Evolutionary conservation across 2,329 filamentous ascomycete genomes (phyloP).

Genomic region (Trichoderma atrobrunneum): DNA sequence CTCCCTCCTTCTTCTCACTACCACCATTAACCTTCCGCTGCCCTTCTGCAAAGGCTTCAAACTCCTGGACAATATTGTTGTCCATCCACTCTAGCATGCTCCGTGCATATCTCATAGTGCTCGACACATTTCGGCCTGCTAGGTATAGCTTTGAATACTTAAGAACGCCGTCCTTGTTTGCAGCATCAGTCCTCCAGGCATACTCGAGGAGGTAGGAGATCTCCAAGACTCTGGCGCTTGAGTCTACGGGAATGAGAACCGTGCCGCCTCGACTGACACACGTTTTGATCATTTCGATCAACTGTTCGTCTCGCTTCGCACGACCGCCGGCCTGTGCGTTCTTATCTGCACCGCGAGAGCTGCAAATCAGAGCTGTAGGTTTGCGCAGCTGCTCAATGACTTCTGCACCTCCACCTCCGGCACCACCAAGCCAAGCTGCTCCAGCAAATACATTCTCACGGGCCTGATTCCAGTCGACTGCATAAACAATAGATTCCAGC

Average conservation of each 20-base stretch:
- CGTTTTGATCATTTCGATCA: slow-evolving; percentile 77
- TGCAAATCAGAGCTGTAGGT: slow-evolving; percentile 91
- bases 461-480: slow-evolving; percentile 98
- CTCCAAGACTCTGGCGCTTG: slow-evolving; percentile 90
- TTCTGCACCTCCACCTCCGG: slow-evolving; percentile 75
- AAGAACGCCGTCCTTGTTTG: slow-evolving; percentile 50
- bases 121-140: slow-evolving; percentile 80
- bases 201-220: slow-evolving; percentile 90
- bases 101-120: slow-evolving; percentile 84
- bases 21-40: slow-evolving; percentile 46
- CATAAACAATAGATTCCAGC: slow-evolving; percentile 94
- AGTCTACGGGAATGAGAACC: slow-evolving; percentile 90
- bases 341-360: slow-evolving; percentile 74
- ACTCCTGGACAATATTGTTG: slow-evolving; percentile 87
- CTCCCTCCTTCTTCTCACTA: slow-evolving; percentile 54
- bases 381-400: slow-evolving; percentile 92
- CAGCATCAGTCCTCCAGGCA: slow-evolving; percentile 72
- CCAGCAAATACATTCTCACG: slow-evolving; percentile 91
- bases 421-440: slow-evolving; percentile 87
- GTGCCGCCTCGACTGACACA: slow-evolving; percentile 82
- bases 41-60: slow-evolving; percentile 66
- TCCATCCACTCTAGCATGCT: slow-evolving; percentile 99
- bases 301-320: slow-evolving; percentile 77
- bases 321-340: slow-evolving; percentile 68
- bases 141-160: slow-evolving; percentile 67